These are phyloP conservation scores for Scenedesmus sp. DNA, from an alignment of 163 green algal species.

Conservation along the genomic window DNA sequence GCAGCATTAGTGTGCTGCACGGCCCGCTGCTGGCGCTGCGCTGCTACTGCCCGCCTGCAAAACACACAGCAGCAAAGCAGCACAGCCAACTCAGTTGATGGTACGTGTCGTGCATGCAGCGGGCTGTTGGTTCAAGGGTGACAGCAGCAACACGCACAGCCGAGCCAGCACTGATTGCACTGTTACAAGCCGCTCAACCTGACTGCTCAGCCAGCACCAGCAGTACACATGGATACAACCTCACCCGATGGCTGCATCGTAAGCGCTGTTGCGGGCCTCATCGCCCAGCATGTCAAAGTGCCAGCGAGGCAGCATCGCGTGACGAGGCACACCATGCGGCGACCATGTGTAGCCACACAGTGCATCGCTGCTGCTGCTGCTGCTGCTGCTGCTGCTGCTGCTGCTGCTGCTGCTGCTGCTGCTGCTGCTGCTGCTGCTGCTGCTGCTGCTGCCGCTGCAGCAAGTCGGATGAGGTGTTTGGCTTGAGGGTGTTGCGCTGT, in stretches of 20 bases:
- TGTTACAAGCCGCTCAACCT: no score
- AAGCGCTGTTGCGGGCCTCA: slow-evolving; percentile 74
- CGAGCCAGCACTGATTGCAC: no score
- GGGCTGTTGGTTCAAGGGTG: no score
- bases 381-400: not conserved
- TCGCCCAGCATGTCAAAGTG: slow-evolving; percentile 90
- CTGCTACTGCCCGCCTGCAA: not conserved
- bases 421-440: not conserved
- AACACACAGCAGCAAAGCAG: not conserved
- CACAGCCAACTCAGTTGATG: not conserved
- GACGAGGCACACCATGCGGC: slow-evolving; percentile 52
- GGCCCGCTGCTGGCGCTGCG: not conserved
- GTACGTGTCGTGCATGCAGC: no score
- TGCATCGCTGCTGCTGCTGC: not conserved
- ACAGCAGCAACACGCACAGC: no score
- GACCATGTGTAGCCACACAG: not conserved
- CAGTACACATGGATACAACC: not conserved
- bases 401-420: not conserved
- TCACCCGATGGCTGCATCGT: slow-evolving; percentile 74
- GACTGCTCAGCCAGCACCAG: not conserved
- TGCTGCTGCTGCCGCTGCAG: not conserved
- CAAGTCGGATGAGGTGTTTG: not conserved
- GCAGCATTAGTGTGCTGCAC: not conserved
- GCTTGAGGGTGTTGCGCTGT: not conserved
- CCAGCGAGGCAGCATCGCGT: slow-evolving; percentile 79